These are phyloP conservation scores for Claviceps maximensis DNA, from an alignment of 2,329 filamentous ascomycete genomes.

Conservation along the genomic window DNA sequence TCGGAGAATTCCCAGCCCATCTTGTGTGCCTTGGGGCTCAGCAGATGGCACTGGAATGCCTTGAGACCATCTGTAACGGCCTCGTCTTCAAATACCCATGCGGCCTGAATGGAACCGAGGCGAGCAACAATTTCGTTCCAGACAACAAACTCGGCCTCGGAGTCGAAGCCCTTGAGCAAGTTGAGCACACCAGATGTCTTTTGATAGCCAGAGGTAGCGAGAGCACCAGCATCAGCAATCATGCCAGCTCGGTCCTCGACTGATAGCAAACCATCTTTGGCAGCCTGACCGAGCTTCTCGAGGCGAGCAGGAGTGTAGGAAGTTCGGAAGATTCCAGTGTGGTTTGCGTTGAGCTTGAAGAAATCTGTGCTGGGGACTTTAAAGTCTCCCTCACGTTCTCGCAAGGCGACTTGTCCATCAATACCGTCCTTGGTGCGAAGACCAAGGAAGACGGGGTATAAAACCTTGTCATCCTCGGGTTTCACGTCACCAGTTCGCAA, in stretches of 20 bases:
- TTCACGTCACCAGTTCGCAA: conserved; percentile 84
- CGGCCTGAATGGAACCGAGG: conserved; percentile 62
- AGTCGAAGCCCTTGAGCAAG: conserved; percentile 70
- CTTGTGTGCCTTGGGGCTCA: conserved; percentile 68
- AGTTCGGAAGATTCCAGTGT: conserved; percentile 84
- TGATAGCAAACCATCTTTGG: conserved; percentile 54
- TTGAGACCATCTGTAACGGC: conserved; percentile 62
- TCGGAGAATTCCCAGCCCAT: conserved; percentile 82
- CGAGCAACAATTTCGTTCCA: conserved; percentile 86
- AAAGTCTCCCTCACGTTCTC: conserved; percentile 57
- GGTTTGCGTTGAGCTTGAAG: conserved; percentile 93
- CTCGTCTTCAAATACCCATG: conserved; percentile 71
- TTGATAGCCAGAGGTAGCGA: conserved; percentile 83
- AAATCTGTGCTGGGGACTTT: conserved; percentile 71
- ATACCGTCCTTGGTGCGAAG: conserved; percentile 75
- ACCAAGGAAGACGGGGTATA: conserved; percentile 83
- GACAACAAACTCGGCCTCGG: conserved; percentile 80
- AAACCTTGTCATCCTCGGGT: conserved; percentile 75
- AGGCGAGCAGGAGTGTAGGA: conserved; percentile 75
- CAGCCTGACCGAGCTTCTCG: conserved; percentile 75
- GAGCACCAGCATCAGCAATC: conserved; percentile 82
- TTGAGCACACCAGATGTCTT: conserved; percentile 83
- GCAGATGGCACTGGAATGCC: conserved; percentile 67
- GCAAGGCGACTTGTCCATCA: conserved; percentile 38
- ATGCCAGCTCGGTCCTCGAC: conserved; percentile 91